A percentile compares a stretch with the other conserved stretches of the same genome.
These are phyloP conservation scores for Coccomyxa sp. DNA, from an alignment of 139 green algal genomes.

Conservation along the genomic window DNA sequence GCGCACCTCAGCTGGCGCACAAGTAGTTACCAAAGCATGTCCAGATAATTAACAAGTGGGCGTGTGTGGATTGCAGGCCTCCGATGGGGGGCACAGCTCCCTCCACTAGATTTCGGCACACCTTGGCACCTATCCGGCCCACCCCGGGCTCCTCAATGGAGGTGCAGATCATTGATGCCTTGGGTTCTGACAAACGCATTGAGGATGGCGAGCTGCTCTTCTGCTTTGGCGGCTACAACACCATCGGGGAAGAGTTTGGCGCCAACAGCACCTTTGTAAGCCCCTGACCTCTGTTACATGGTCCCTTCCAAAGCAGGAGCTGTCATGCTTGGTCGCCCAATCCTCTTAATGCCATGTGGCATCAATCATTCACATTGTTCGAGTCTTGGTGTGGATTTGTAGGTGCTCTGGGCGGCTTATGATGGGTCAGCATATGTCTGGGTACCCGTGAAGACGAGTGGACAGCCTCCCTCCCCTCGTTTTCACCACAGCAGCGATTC, in stretches of 20 bases:
- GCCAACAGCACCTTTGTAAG: not conserved
- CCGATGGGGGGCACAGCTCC: not conserved
- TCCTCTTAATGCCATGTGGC: not conserved
- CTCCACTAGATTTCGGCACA: not conserved
- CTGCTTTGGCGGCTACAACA: conserved; percentile 27
- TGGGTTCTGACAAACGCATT: not conserved
- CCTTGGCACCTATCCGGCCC: not conserved
- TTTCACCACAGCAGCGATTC: conserved; percentile 16
- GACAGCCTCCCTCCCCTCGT: not conserved
- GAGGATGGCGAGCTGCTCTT: conserved; percentile 3
- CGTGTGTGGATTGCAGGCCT: not conserved
- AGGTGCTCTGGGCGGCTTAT: conserved; percentile 13
- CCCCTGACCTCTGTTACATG: not conserved
- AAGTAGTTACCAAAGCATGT: not conserved
- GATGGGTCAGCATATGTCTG: conserved; percentile 9
- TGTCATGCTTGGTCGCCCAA: not conserved
- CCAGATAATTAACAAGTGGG: not conserved
- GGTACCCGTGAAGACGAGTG: not conserved
- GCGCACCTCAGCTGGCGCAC: not conserved
- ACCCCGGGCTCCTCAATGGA: not conserved
- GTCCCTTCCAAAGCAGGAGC: no score
- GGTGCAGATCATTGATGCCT: not conserved
- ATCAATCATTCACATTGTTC: not conserved
- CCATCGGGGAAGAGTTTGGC: conserved; percentile 21
- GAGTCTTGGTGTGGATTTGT: not conserved